These are phyloP conservation scores for Colletotrichum ledebouriae DNA, from an alignment of 2,329 filamentous ascomycete species.

Conservation along the genomic window DNA sequence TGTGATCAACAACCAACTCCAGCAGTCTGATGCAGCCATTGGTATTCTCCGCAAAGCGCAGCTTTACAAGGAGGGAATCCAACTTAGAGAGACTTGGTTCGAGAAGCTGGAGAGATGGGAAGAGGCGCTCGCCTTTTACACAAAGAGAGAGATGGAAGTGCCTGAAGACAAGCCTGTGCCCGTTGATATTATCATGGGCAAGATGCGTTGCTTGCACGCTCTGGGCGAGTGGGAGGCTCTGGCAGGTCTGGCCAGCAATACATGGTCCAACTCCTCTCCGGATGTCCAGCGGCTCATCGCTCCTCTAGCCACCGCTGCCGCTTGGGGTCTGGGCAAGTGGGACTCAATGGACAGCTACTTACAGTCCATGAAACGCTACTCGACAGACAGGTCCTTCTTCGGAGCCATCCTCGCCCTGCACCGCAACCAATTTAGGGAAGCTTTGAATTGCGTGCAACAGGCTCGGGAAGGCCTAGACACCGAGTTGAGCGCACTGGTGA, in stretches of 20 bases:
- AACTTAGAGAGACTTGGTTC: conserved; percentile 98
- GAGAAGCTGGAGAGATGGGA: conserved; percentile 99
- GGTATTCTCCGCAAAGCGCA: conserved; percentile 97
- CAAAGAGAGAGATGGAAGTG: conserved; percentile 83
- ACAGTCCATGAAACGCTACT: conserved; percentile 92
- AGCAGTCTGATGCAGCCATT: conserved; percentile 98
- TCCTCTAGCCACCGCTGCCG: conserved; percentile 92
- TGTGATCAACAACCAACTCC: conserved; percentile 98
- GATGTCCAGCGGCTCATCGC: conserved; percentile 94
- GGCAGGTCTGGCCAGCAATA: conserved; percentile 88
- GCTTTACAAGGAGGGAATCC: conserved; percentile 91
- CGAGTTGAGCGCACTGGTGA: conserved; percentile 94
- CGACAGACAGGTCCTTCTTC: conserved; percentile 96
- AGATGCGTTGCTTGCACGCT: conserved; percentile 98
- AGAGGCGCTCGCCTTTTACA: conserved; percentile 92
- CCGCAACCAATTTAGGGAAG: conserved; percentile 94
- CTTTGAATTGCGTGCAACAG: conserved; percentile 88
- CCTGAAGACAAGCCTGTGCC: conserved; percentile 69
- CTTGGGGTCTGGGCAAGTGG: conserved; percentile 97
- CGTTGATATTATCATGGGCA: conserved; percentile 98
- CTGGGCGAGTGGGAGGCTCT: conserved; percentile 97
- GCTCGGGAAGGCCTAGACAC: conserved; percentile 95
- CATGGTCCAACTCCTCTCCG: conserved; percentile 89
- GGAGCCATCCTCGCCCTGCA: conserved; percentile 95
- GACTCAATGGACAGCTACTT: conserved; percentile 98